Base-by-base conservation (phyloP, 139 green algal species). In the Chlamydomonas applanata region DNA sequence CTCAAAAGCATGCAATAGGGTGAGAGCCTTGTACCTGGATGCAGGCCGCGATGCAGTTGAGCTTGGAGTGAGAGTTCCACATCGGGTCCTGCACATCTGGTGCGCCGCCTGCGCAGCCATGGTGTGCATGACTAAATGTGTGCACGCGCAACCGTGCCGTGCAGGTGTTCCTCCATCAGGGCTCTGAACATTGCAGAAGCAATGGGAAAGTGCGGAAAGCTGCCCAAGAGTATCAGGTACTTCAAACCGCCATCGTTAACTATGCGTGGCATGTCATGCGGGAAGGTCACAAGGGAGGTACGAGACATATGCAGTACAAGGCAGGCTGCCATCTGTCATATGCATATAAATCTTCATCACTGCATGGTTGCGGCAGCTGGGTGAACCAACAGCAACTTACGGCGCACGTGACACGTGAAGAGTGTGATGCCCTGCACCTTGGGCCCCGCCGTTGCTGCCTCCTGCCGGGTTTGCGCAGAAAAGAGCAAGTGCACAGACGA, bases 11-110 rank as follows among this genome's bases (percentile, higher is more conserved):
- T 29, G 25, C 54, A 62, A 9, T 22, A 29, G 35, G 11, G n/a
- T 30, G n/a, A 36, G 19, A 71, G 11, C 66, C 4, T 13, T 59
- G 2, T 17, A 86, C 87, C 81, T 93, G 86, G 22, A 94, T 91
- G 85, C 90, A 94, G 1, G 91, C 91, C 0, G 82, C 71, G 59
- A 95, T 95, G 86, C 91, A 95, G 82, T 93, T 95, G 68, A 93
- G 81, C 82, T 94, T 94, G 78, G 62, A 86, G 78, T 92, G 86
- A 25, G 61, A 85, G 88, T 94, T 95, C 81, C 79, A 83, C 4
- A 67, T 77, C 0, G 84, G 82, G 70, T 93, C 86, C 78, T 76
- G 75, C n/a, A 91, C 89, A 68, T 95, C 90, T 0, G 91, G 79
- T 2, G 77, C 27, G 0, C 90, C 91, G 0, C 40, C 40, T 49